Base-by-base conservation (phyloP, 2,329 filamentous ascomycete species). In the Chaetomium strumarium region DNA sequence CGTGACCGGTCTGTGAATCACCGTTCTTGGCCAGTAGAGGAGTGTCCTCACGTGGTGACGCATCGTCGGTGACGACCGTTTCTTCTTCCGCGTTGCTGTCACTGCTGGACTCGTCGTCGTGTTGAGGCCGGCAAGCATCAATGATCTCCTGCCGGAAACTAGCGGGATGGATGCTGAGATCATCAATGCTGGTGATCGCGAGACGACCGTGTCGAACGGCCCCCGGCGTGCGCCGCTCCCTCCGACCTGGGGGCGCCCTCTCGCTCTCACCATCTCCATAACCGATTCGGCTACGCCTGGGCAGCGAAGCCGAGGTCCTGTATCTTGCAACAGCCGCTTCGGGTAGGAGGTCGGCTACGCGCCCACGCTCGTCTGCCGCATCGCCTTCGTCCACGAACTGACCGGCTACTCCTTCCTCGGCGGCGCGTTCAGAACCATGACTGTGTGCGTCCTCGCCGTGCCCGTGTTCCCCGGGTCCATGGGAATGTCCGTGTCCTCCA, bases 61-160 rank as follows among this genome's bases (percentile, higher is more conserved):
- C 64, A 29, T 75, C 72, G 3, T 75, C 74, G 46, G 72, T 66
- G n/a, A 69, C 61, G 7, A 73, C 71, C 9, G 71, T 70, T 14
- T 72, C 71, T 7, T 77, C 76, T 14, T 79, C 78, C 11, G 69
- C 70, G 31, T 78, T 77, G 53, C 75, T 79, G 30, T 81, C 82
- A 46, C 76, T 72, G n/a, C 67, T 64, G 13, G 67, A 64, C 19
- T 61, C 74, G 24, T 79, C 78, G 3, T 81, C 78, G 4, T 76
- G 73, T 37, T 80, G 81, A 42, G 83, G 74, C 46, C 81, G 80
- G 55, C 84, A 85, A n/a, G 88, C 89, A 36, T 85, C 85, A 59
- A 97, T 95, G 61, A 99, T 96, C 51, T 92, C 90, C 67, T 95
- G 88, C 59, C 93, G 79, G 75, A 97, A 90, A 58, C 86, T 92